Percentiles rank a stretch among this genome's conserved stretches.
phyloP scores from a whole-genome alignment of 78 protist genomes.

The Dictyostelium brefeldianum region DNA sequence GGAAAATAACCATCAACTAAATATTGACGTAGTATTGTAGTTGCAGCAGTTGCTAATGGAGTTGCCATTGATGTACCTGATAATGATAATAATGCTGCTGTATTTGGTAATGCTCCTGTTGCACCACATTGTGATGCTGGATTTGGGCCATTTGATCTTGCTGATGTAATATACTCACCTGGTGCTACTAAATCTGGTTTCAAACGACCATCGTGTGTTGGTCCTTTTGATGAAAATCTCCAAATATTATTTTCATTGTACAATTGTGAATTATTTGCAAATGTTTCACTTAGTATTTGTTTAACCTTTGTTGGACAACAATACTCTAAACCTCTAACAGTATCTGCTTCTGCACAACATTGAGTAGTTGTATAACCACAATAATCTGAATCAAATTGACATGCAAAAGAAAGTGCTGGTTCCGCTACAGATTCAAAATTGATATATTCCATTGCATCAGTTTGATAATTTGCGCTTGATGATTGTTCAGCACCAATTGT shows the following conservation, averaged over 20 bases:
- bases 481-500: constrained; percentile 51
- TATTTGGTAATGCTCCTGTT: constrained; percentile 9
- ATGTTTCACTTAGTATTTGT: no score
- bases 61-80: constrained; percentile 92
- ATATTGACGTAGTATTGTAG: constrained; percentile 85
- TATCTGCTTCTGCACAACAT: constrained; percentile 15
- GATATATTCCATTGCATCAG: background rate
- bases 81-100: constrained; percentile 7
- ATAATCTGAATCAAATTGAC: constrained; percentile 3
- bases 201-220: constrained; percentile 82
- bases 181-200: constrained; percentile 90
- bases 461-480: background rate
- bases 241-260: constrained; percentile 50
- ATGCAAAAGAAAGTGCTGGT: background rate
- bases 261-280: background rate
- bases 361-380: background rate
- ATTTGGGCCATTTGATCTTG: constrained; percentile 56
- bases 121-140: constrained; percentile 56
- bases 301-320: constrained; percentile 25
- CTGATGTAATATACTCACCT: constrained; percentile 62
- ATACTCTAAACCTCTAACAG: background rate
- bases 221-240: constrained; percentile 81
- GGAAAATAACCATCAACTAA: constrained; percentile 79
- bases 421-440: background rate
- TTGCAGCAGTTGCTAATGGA: constrained; percentile 85